These are phyloP conservation scores for Fagus crenata DNA, from an alignment of 306 rosid genomes.

Conservation along the genomic window DNA sequence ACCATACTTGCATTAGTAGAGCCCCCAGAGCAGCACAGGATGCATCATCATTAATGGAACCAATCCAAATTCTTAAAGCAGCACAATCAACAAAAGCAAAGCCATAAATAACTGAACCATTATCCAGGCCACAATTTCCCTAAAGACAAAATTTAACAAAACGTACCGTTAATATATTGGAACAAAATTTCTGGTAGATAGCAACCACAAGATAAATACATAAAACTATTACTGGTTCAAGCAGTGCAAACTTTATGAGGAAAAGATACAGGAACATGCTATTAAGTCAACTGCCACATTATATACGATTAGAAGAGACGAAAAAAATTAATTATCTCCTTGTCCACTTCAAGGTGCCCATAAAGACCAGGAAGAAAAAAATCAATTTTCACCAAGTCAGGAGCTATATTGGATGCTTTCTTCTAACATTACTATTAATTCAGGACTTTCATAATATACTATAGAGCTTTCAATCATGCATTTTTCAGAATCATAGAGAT, in stretches of 20 bases:
- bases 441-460: not conserved
- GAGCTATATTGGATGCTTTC: not conserved
- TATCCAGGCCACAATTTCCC: slow-evolving; percentile 51
- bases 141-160: slow-evolving; percentile 34
- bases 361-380: not conserved
- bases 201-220: not conserved
- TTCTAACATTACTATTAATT: not conserved
- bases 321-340: not conserved
- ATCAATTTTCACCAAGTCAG: not conserved
- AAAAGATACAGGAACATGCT: not conserved
- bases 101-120: slow-evolving; percentile 72
- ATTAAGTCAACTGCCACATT: not conserved
- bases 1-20: slow-evolving; percentile 82
- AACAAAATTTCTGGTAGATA: not conserved
- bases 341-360: not conserved
- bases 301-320: too few relatives aligned
- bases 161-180: slow-evolving; percentile 4
- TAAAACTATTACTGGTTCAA: not conserved
- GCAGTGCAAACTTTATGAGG: slow-evolving; percentile 11
- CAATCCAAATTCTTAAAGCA: slow-evolving; percentile 83
- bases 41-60: slow-evolving; percentile 77
- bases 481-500: slow-evolving; percentile 2
- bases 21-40: slow-evolving; percentile 90
- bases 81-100: slow-evolving; percentile 97
- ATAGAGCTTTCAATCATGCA: not conserved